Conservation (phyloP, 2,329 filamentous ascomycete genomes). For the Botrytis pseudocinerea region DNA sequence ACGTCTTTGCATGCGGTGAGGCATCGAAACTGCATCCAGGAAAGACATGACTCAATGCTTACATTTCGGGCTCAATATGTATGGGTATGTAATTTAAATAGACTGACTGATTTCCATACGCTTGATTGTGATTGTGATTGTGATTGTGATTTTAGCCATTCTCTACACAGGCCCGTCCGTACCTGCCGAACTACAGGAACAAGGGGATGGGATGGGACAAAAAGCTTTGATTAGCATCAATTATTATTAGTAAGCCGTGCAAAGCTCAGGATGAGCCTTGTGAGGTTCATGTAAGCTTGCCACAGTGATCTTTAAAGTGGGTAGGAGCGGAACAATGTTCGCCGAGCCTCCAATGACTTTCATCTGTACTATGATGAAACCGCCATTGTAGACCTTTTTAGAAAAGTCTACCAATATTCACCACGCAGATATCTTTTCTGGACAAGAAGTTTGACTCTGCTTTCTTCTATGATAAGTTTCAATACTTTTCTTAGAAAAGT, state of each 20-base stretch:
- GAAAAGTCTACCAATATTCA: background rate
- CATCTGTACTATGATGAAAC: slow-evolving; percentile 6
- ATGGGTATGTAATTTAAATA: background rate
- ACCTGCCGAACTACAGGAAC: background rate
- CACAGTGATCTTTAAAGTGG: background rate
- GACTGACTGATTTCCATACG: background rate
- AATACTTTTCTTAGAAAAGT: background rate
- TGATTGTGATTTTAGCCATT: background rate
- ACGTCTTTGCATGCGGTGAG: slow-evolving; percentile 12
- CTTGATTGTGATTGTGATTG: background rate
- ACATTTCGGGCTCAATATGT: background rate
- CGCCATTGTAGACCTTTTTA: background rate
- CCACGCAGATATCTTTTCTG: background rate
- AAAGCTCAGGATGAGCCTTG: background rate
- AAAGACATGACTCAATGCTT: slow-evolving; percentile 1
- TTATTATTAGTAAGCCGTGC: background rate
- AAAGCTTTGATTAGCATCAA: background rate
- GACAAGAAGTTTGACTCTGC: background rate
- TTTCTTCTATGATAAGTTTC: background rate
- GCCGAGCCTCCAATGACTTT: background rate
- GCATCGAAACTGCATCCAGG: background rate
- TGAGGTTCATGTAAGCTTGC: background rate
- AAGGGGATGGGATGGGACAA: background rate
- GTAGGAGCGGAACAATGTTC: background rate
- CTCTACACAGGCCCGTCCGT: background rate